Base-by-base conservation (phyloP, 2,329 filamentous ascomycete genomes). In the Talaromyces sp. region DNA sequence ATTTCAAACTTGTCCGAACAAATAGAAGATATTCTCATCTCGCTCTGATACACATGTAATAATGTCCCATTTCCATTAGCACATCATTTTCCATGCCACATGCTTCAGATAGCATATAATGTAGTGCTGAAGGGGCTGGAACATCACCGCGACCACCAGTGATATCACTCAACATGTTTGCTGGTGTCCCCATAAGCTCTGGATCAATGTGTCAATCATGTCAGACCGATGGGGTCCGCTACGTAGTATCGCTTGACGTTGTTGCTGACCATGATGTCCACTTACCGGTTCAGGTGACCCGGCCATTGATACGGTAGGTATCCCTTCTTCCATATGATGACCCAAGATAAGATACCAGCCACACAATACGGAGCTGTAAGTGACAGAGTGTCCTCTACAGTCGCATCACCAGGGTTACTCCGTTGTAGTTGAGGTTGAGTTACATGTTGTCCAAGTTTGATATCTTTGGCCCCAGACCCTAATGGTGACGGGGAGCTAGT, bases 341-440 rank as follows among this genome's bases (percentile, higher is more conserved):
- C n/a, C n/a, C 8, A 25, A 28, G 19, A n/a, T 13, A 31, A 19
- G 10, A 35, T 19, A 19, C 45, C 45, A 48, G 45, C 45, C 45
- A 48, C 45, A 2, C 1, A n/a, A 19, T 17, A 28, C 43, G 31
- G 11, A 8, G 25, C 17, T 17, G 25, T 19, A 46, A 35, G 10
- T 21, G n/a, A 15, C 25, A 31, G 40, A 50, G 46, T 6, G 37
- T 41, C 51, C n/a, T 10, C 25, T 25, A 13, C 7, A 11, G 25
- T 2, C 37, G 31, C 39, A 35, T 54, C 53, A 45, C 40, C 19
- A 37, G 53, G 53, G 53, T 55, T 55, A 55, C 53, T 31, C 40
- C 7, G 52, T 54, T 33, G 51, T 53, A 13, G 53, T 55, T 8
- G 43, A 19, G n/a, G n/a, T 33, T 31, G 43, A 46, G 22, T 31